These are phyloP conservation scores for Lanmaoa rubissima DNA, from an alignment of 768 basidiomycete genomes.

Conservation along the genomic window DNA sequence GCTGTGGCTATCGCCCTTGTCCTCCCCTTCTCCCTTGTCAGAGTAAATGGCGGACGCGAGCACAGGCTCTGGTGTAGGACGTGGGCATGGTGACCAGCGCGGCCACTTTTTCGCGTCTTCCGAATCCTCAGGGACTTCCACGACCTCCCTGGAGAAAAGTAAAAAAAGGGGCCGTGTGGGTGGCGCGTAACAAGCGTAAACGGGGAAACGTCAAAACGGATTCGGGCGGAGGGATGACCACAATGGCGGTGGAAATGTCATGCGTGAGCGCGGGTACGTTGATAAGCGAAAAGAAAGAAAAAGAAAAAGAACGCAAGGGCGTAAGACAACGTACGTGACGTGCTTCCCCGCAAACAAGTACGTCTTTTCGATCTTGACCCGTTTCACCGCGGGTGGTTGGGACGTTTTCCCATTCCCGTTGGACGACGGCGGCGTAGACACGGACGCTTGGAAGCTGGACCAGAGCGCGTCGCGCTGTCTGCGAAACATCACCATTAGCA, in stretches of 20 bases:
- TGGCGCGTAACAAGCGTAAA: background rate
- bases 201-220: background rate
- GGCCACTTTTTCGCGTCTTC: conserved; percentile 79
- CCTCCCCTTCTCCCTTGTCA: background rate
- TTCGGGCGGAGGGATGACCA: background rate
- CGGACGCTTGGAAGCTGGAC: conserved; percentile 65
- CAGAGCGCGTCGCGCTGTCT: conserved; percentile 67
- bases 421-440: conserved; percentile 32
- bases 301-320: background rate
- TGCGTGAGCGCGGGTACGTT: background rate
- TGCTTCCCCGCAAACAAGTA: conserved; percentile 79
- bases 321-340: conserved; percentile 51
- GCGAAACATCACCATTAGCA: background rate
- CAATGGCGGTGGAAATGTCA: too few relatives aligned
- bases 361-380: conserved; percentile 66
- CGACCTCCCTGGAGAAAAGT: conserved; percentile 52
- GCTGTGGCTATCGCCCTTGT: background rate
- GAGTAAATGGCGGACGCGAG: conserved; percentile 3
- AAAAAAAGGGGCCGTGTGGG: too few relatives aligned
- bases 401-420: conserved; percentile 3
- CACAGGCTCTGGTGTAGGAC: conserved; percentile 1
- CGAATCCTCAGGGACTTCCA: conserved; percentile 71
- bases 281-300: background rate
- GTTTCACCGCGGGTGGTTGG: conserved; percentile 31
- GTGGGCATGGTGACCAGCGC: conserved; percentile 33